These are phyloP conservation scores for Calocera viscosa DNA, from an alignment of 768 basidiomycete species.

Conservation along the genomic window DNA sequence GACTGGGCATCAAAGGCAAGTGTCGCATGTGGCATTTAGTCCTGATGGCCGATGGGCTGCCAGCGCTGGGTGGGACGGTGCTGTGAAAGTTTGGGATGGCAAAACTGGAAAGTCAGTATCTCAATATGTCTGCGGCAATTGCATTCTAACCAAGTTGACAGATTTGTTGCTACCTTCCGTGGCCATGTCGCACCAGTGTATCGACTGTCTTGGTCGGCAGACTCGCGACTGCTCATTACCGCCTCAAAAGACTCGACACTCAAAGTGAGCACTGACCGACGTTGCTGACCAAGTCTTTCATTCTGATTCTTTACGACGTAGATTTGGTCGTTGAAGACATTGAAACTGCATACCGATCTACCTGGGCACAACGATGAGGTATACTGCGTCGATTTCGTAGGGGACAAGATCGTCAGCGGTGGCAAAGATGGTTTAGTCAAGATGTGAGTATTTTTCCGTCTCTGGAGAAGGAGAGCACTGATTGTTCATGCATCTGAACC, in stretches of 20 bases:
- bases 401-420: slow-evolving; percentile 98
- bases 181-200: slow-evolving; percentile 95
- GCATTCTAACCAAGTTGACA: slow-evolving; percentile 31
- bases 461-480: neutral
- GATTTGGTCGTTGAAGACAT: slow-evolving; percentile 96
- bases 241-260: slow-evolving; percentile 94
- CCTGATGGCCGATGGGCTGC: slow-evolving; percentile 90
- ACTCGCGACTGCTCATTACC: slow-evolving; percentile 80
- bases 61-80: slow-evolving; percentile 80
- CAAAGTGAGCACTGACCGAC: slow-evolving; percentile 46
- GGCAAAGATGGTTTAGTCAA: slow-evolving; percentile 83
- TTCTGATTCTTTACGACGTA: slow-evolving; percentile 24
- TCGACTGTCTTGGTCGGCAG: slow-evolving; percentile 87
- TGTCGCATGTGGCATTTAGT: slow-evolving; percentile 87
- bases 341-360: slow-evolving; percentile 86
- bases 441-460: slow-evolving; percentile 48
- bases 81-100: slow-evolving; percentile 84
- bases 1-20: slow-evolving; percentile 89
- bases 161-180: slow-evolving; percentile 79
- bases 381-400: slow-evolving; percentile 97
- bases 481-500: neutral
- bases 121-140: neutral
- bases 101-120: slow-evolving; percentile 35
- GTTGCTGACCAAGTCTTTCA: neutral
- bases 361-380: slow-evolving; percentile 97